Base-by-base conservation (phyloP, 163 green algal species). In the Prototheca cutis region DNA sequence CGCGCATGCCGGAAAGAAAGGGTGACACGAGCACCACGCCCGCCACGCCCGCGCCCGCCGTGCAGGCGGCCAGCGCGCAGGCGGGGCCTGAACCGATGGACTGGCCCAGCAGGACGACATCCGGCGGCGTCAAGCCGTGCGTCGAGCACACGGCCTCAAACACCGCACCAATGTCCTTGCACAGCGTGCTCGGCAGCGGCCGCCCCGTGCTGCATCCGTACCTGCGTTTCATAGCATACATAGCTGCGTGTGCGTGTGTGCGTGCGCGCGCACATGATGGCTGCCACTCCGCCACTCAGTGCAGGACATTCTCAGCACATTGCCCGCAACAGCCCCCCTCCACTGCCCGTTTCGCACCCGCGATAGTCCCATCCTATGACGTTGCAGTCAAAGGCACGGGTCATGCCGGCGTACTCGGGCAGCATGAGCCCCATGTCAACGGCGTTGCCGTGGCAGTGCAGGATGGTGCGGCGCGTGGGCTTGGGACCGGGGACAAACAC, bases 381-480 rank as follows among this genome's bases (percentile, higher is more conserved):
- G 48, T 80, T 79, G 36, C 63, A 68, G 19, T 65, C 40, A 48
- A 90, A 60, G 63, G 80, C 55, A 23, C 62, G 55, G 0, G 70
- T 40, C 24, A 87, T 40, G 31, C 63, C 69, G 54, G 57, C 70
- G 33, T 75, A 79, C 32, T 77, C 68, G 7, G 68, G 68, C 7
- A 79, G 68, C 59, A 79, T 76, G 7, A 69, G 57, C 2, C 68
- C 86, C 3, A 94, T 56, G 69, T 94, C 86, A 24, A 92, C 85
- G 13, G 86, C 86, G 55, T 94, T 94, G 48, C 86, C 86, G 67
- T 94, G 86, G 42, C 65, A 82, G 76, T 88, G 89, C 40, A 94
- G 70, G 6, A 94, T 51, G 0, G 83, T 90, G 28, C 63, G 60
- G 8, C 34, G 60, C 27, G 52, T 58, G 29, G 55, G 27, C 1